Base-by-base conservation (phyloP, 2,329 filamentous ascomycete genomes). In the Penicillium psychrosexuale region DNA sequence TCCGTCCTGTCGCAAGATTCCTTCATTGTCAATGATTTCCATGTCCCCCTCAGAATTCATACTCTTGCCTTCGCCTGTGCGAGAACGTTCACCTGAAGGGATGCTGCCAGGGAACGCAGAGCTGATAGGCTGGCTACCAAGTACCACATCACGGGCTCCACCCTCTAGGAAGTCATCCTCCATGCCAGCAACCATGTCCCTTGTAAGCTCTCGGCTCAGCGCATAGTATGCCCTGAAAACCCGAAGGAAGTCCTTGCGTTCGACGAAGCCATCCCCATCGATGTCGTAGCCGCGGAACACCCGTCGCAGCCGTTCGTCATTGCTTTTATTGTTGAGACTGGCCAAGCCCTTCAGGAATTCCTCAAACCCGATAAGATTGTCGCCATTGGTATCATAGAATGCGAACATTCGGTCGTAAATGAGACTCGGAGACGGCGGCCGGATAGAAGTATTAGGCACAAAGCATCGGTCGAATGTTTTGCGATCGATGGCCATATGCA, bases 351-450 rank as follows among this genome's bases (percentile, higher is more conserved):
- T 85, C 24, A 97, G 77, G 67, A 97, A 99, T 70, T 99, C 94
- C 46, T 90, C 83, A 63, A 99, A 97, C 8, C 90, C 89, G 65
- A 99, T 97, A 8, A 96, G 78, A 22, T 89, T 89, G 69, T 99
- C 91, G 39, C 85, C 82, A 70, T 97, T 93, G 31, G 87, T 89
- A 73, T 99, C 94, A 72, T 97, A 99, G 72, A 97, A 97, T 47
- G 89, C 85, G 74, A 97, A 99, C 83, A 97, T 94, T 62, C 94
- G 88, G 71, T 99, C 93, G 68, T 96, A 94, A 56, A 99, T 90
- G 13, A 96, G 83, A 69, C 95, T 97, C 1, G 93, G 90, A 0
- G 88, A 82, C 11, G 88, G 85, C 52, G 91, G 87, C 31, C 87
- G 84, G 55, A 85, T 84, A n/a, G 88, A 88, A 13, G 88, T 89